Evolutionary conservation across 1,284 basidiomycete species (phyloP).

Genomic region (Irpex lacteus): DNA sequence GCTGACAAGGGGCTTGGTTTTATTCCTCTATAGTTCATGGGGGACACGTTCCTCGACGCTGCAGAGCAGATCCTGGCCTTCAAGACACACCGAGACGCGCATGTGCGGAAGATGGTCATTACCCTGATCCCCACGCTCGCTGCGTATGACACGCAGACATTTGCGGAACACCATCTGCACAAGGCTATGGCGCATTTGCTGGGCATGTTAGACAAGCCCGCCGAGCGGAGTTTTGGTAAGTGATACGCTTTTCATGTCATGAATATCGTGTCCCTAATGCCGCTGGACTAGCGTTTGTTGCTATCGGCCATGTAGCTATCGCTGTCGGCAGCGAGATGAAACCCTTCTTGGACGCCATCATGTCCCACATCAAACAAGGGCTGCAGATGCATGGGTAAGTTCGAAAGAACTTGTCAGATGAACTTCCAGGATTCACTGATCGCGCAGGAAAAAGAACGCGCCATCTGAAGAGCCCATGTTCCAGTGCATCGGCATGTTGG

Average conservation of each 20-base stretch:
- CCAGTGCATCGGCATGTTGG: conserved; percentile 96
- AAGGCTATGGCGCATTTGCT: conserved; percentile 90
- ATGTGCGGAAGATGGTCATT: conserved; percentile 91
- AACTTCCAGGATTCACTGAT: neutral
- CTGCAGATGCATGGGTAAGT: conserved; percentile 82
- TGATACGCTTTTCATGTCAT: conserved; percentile 2
- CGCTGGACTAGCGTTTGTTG: conserved; percentile 74
- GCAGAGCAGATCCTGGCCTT: conserved; percentile 92
- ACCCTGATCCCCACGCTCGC: conserved; percentile 92
- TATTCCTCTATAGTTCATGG: conserved; percentile 73
- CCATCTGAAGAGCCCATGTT: conserved; percentile 96
- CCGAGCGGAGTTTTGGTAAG: conserved; percentile 85
- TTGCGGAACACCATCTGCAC: conserved; percentile 86
- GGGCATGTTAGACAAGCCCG: conserved; percentile 85
- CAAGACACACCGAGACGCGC: conserved; percentile 82
- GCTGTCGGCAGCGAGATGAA: conserved; percentile 96
- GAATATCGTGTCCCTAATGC: conserved; percentile 12
- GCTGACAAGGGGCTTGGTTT: neutral
- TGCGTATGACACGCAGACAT: conserved; percentile 91
- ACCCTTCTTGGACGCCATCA: conserved; percentile 90
- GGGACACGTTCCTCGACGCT: conserved; percentile 84
- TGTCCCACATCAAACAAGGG: conserved; percentile 88
- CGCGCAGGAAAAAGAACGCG: conserved; percentile 83
- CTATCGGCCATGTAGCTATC: conserved; percentile 93
- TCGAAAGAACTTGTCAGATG: neutral